These are phyloP conservation scores for Colletotrichum lindemuthianum DNA, from an alignment of 2,329 filamentous ascomycete species.

Conservation along the genomic window DNA sequence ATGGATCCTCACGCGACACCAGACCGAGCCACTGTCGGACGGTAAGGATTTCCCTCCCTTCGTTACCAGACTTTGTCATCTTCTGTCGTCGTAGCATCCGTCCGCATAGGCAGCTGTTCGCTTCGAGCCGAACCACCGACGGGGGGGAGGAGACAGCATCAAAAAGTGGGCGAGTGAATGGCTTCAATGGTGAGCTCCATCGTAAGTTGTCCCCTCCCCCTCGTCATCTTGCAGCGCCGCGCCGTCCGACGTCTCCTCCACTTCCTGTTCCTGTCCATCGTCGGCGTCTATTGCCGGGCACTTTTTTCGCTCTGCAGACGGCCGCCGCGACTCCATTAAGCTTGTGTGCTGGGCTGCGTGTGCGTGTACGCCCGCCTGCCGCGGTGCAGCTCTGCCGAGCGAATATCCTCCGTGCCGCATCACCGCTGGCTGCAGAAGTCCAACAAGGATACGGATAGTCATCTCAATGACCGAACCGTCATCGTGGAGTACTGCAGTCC, in stretches of 20 bases:
- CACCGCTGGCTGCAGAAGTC: neutral
- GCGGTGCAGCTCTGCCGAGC: neutral
- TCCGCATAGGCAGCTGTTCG: neutral
- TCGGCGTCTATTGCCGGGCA: neutral
- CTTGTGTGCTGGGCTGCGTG: neutral
- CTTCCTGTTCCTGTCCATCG: neutral
- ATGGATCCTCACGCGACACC: slow-evolving; percentile 7
- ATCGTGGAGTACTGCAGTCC: no score
- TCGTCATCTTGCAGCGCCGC: slow-evolving; percentile 16
- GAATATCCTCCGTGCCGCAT: neutral
- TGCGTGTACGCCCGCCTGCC: neutral
- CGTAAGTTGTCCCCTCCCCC: neutral
- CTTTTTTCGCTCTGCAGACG: neutral
- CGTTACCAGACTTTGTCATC: neutral
- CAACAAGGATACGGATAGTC: neutral
- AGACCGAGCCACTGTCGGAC: neutral
- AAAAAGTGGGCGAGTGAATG: neutral
- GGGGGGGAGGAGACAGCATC: neutral
- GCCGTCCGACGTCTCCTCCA: neutral
- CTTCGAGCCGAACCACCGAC: slow-evolving; percentile 1
- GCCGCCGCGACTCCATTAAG: slow-evolving; percentile 1
- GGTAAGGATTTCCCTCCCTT: no score
- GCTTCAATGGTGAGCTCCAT: neutral
- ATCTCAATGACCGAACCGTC: no score
- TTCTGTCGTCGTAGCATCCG: neutral